phyloP scores from a whole-genome alignment of 1,284 basidiomycete genomes.

The Rhodotorula sp. region DNA sequence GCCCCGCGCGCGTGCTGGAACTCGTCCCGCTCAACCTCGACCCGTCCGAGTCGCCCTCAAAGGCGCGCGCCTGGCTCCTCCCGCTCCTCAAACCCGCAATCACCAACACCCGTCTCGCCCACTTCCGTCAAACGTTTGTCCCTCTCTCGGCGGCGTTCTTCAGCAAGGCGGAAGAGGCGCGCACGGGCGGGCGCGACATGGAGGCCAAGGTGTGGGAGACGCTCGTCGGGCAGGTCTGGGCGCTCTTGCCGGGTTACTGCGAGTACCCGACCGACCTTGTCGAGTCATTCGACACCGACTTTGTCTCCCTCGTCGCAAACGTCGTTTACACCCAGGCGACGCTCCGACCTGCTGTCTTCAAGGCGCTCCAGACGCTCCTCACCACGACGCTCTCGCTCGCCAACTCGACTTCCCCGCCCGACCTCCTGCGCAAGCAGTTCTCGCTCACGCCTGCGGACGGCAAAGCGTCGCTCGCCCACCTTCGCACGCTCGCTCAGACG shows the following conservation, averaged over 20 bases:
- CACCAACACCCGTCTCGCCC: conserved; percentile 75
- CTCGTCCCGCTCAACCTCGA: conserved; percentile 77
- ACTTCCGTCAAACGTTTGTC: conserved; percentile 87
- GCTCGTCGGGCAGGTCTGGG: conserved; percentile 88
- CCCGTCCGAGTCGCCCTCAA: conserved; percentile 36
- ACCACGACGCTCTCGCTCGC: conserved; percentile 61
- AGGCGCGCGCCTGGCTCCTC: conserved; percentile 76
- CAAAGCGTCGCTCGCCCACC: conserved; percentile 65
- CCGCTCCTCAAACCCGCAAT: conserved; percentile 76
- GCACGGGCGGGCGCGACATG: conserved; percentile 61
- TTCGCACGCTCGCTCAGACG: conserved; percentile 78
- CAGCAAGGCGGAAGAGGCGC: conserved; percentile 60
- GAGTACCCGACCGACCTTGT: conserved; percentile 80
- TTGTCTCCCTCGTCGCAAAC: conserved; percentile 84
- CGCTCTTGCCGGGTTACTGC: conserved; percentile 59
- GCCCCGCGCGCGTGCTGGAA: conserved; percentile 74
- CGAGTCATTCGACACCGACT: conserved; percentile 65
- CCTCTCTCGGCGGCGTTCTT: conserved; percentile 93
- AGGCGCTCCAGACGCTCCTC: conserved; percentile 77
- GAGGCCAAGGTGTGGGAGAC: conserved; percentile 95
- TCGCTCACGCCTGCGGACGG: conserved; percentile 62
- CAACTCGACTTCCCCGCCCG: conserved; percentile 52
- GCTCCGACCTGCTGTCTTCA: conserved; percentile 76
- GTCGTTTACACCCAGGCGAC: conserved; percentile 83
- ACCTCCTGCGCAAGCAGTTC: conserved; percentile 55